Evolutionary conservation across 768 basidiomycete genomes (phyloP).

Genomic region (Boletus bicolor): DNA sequence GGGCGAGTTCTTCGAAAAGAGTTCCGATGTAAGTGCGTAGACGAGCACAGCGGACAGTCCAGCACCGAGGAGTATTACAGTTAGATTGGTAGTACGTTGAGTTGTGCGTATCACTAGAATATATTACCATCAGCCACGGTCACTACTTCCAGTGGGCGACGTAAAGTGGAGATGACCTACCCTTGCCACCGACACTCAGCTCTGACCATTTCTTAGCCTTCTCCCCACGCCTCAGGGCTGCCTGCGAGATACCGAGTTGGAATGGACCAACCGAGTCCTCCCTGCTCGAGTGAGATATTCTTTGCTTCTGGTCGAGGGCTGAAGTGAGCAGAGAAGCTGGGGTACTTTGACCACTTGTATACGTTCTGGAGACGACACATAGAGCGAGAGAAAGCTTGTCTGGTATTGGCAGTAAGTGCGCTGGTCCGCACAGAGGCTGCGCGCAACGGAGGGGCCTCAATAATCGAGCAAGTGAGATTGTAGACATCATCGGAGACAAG

Average conservation of each 20-base stretch:
- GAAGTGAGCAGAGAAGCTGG: slow-evolving; percentile 57
- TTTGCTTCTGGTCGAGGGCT: slow-evolving; percentile 59
- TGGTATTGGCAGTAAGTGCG: not conserved
- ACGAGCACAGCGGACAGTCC: slow-evolving; percentile 69
- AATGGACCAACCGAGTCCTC: slow-evolving; percentile 76
- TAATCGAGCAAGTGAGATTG: slow-evolving; percentile 3
- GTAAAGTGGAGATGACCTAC: slow-evolving; percentile 36
- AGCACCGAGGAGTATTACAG: slow-evolving; percentile 70
- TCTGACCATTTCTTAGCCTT: slow-evolving; percentile 77
- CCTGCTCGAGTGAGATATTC: slow-evolving; percentile 33
- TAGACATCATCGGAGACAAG: slow-evolving; percentile 11
- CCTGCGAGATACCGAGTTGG: slow-evolving; percentile 63
- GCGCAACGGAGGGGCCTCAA: slow-evolving; percentile 5
- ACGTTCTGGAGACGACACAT: slow-evolving; percentile 27
- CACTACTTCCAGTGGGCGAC: not conserved
- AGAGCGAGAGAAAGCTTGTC: not conserved
- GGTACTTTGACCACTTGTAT: slow-evolving; percentile 47
- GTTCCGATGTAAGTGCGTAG: slow-evolving; percentile 78
- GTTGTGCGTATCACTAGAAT: slow-evolving; percentile 34
- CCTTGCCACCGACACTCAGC: slow-evolving; percentile 72
- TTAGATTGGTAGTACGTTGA: slow-evolving; percentile 48
- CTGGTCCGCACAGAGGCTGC: not conserved
- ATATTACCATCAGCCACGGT: not conserved
- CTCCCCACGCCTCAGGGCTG: slow-evolving; percentile 49
- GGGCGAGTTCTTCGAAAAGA: slow-evolving; percentile 86